Evolutionary conservation across 177 flowering plant species (phyloP), one percentile per base, ranked within the genome.

Genomic region (Telopea speciosissima): DNA sequence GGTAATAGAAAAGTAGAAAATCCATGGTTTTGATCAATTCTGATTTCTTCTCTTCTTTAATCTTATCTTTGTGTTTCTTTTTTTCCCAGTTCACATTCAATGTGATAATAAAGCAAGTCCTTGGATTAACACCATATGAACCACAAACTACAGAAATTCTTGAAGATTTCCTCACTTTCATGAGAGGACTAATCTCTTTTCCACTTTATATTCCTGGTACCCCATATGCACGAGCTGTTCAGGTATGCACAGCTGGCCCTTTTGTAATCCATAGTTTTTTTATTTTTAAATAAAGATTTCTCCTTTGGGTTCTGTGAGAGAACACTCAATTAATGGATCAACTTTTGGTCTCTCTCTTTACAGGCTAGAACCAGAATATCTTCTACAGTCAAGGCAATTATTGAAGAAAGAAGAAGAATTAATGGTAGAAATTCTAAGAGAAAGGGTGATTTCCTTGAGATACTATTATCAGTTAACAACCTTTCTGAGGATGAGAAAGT

Each of bases 181-280:
- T 86, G 91, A 86, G 73, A 77, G 94, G 94, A 6, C 78, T 89
- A 5, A 70, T 85, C 62, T 89, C 94, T 54, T 68, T 87, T 21
- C 94, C 94, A 1, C 63, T 89, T 19, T 74, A 84, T 68, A 81
- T 89, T 64, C 94, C 94, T 12, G 94, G 94, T 28, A 84, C 90
- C 12, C 78, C 90, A 63, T 89, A 85, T 78, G 85, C 88, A 70
- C 84, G 78, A 73, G 94, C 94, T 24, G 86, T 89, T 67, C 78
- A 88, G 85, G 93, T 89, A 71, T 19, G 3, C 54, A 12, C 54
- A 49, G n/a, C n/a, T n/a, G n/a, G n/a, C n/a, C n/a, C n/a, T n/a
- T n/a, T n/a, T n/a, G n/a, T n/a, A n/a, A n/a, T n/a, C n/a, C n/a
- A n/a, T n/a, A n/a, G n/a, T n/a, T n/a, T n/a, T n/a, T n/a, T n/a